Base-by-base conservation (phyloP, 257 asterid species). In the Solanum dulcamara region DNA sequence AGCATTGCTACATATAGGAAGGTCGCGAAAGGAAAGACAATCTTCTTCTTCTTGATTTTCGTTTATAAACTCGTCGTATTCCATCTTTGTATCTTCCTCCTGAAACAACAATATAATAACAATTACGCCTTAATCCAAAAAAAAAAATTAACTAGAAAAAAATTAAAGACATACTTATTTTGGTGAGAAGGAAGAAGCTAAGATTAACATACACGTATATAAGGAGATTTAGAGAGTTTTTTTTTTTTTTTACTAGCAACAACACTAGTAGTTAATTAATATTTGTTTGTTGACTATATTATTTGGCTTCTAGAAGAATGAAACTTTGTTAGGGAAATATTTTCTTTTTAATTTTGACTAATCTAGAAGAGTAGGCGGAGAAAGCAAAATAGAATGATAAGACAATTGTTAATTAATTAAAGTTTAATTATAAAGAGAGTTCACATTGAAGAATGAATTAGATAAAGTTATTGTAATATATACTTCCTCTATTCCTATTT, bases 121-220 rank as follows among this genome's bases (percentile, higher is more conserved):
- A 3, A 66, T 0, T 30, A 62, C 0, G 3, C 2, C 2, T 66
- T 2, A 0, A 14, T 30, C 0, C 0, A 14, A 0, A 2, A 66
- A 2, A 68, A 0, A 1, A 10, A 68, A 18, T 68, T 35, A 18
- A 33, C 0, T 15, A 32, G 0, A 1, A 67, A 1, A 0, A 4
- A 33, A 67, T 7, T 30, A 28, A 64, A 40, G 1, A 0, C 0
- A 0, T 3, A 32, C 11, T 30, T 67, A 67, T 33, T 17, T 20
- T 33, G 2, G 17, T 68, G 28, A 68, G 17, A n/a, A 38, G 15
- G 35, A 35, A 35, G 14, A 68, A 35, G 28, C 17, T 18, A 68
- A 68, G 32, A n/a, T 4, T 35, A 18, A 68, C 24, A 28, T 32
- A 70, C 24, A 33, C 22, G 18, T 68, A 68, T 68, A 70, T 9